Conservation (phyloP, 345 rosid genomes). For the Acer yangbiense region DNA sequence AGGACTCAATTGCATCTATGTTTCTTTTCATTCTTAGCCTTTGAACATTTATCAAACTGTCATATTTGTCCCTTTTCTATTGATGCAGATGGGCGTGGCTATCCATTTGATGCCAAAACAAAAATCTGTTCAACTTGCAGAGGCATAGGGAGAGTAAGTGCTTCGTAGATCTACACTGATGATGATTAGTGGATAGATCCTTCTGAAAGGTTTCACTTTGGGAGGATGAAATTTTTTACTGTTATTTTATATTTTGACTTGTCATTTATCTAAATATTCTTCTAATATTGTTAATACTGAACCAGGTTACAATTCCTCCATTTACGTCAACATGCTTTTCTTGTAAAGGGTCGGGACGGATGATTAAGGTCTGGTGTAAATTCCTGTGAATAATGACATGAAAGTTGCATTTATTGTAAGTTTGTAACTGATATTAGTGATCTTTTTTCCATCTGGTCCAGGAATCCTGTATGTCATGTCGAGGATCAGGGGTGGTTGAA, state of each 20-base stretch:
- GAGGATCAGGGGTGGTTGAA: conserved; percentile 79
- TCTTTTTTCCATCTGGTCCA: conserved; percentile 35
- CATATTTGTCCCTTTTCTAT: conserved; percentile 20
- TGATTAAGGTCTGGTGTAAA: conserved; percentile 61
- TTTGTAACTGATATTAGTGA: conserved; percentile 3
- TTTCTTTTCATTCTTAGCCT: neutral
- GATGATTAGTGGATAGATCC: conserved; percentile 23
- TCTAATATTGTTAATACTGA: conserved; percentile 22
- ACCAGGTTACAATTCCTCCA: conserved; percentile 89
- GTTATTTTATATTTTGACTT: conserved; percentile 2
- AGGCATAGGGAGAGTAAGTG: conserved; percentile 84
- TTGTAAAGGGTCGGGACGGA: conserved; percentile 72
- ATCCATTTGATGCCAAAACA: conserved; percentile 58
- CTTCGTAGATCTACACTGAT: conserved; percentile 27
- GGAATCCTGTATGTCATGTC: conserved; percentile 71
- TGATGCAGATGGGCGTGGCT: conserved; percentile 81
- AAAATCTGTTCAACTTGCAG: conserved; percentile 73
- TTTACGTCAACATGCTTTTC: conserved; percentile 77
- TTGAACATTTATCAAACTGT: neutral
- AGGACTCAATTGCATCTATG: neutral
- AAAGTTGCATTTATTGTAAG: neutral
- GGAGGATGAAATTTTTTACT: conserved; percentile 10
- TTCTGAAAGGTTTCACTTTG: conserved; percentile 18
- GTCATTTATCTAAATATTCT: conserved; percentile 11
- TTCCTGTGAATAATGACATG: neutral